Evolutionary conservation across 352 stramenopile genomes (phyloP).

Genomic region (Globisporangium canariense): DNA sequence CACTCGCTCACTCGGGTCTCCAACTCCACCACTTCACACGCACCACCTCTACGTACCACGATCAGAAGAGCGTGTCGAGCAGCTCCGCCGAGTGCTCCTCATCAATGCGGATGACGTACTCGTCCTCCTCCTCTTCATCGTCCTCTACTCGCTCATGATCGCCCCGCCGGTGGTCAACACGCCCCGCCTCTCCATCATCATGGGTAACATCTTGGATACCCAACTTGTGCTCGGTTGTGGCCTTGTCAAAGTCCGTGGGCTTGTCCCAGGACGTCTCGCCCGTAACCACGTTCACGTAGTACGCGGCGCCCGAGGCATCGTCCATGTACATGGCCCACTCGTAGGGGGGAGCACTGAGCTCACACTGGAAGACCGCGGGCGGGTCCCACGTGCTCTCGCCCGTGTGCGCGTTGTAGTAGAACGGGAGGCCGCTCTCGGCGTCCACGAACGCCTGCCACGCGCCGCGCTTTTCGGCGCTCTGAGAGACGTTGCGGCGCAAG

Average conservation of each 20-base stretch:
- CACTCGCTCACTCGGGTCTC: neutral
- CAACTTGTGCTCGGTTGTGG: neutral
- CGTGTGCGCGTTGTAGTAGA: constrained; percentile 68
- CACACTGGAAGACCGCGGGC: constrained; percentile 16
- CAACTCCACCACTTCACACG: too few species aligned
- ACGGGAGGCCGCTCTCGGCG: constrained; percentile 42
- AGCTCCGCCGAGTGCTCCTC: constrained; percentile 12
- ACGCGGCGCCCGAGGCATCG: constrained; percentile 29
- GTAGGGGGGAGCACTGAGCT: constrained; percentile 5
- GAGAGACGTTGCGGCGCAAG: constrained; percentile 23
- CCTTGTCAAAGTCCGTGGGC: constrained; percentile 22
- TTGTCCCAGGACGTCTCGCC: constrained; percentile 49
- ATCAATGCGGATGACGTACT: constrained; percentile 46
- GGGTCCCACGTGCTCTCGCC: constrained; percentile 58
- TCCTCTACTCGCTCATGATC: neutral
- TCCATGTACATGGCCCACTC: constrained; percentile 54
- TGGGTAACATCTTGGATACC: neutral
- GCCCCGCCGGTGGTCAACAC: neutral
- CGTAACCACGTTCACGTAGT: constrained; percentile 55
- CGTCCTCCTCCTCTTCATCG: constrained; percentile 25
- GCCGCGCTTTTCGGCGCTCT: constrained; percentile 21
- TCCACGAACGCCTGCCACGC: constrained; percentile 67
- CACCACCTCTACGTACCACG: too few species aligned
- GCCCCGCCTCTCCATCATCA: neutral
- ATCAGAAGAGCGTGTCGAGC: neutral